Conservation (phyloP, 768 basidiomycete genomes). For the Boletus reticulatus region DNA sequence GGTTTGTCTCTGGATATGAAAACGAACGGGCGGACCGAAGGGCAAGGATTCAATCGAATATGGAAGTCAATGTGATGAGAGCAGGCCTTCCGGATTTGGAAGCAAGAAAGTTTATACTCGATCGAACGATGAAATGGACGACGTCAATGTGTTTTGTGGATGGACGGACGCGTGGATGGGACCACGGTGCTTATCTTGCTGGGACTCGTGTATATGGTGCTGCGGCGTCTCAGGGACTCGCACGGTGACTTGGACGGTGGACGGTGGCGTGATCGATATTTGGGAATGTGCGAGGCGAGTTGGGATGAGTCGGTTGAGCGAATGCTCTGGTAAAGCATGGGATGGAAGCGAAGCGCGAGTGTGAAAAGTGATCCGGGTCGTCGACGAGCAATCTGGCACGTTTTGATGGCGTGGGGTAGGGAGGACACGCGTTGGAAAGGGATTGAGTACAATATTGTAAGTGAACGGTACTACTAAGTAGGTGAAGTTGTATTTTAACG, state of each 20-base stretch:
- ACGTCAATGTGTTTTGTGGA: conserved; percentile 19
- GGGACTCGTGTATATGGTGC: conserved; percentile 19
- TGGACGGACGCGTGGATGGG: conserved; percentile 12
- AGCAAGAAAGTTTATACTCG: background rate
- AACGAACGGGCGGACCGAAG: background rate
- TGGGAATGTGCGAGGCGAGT: background rate
- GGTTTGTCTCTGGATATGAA: conserved; percentile 2
- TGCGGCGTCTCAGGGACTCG: conserved; percentile 27
- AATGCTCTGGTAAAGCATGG: too few relatives aligned
- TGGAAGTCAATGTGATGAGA: conserved; percentile 2
- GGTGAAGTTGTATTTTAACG: too few relatives aligned
- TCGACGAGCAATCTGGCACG: conserved; percentile 15
- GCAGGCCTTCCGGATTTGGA: background rate
- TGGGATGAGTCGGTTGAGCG: background rate
- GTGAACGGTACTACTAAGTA: too few relatives aligned
- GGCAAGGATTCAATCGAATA: background rate
- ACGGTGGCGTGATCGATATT: conserved; percentile 2
- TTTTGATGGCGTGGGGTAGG: conserved; percentile 29
- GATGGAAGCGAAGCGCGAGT: background rate
- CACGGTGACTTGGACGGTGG: conserved; percentile 9
- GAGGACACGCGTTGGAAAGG: conserved; percentile 2
- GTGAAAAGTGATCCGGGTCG: background rate
- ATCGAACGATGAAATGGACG: conserved; percentile 3
- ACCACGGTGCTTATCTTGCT: conserved; percentile 9
- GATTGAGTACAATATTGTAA: too few relatives aligned